Conservation (phyloP, 305 asterid species). For the Plantago lanceolata region DNA sequence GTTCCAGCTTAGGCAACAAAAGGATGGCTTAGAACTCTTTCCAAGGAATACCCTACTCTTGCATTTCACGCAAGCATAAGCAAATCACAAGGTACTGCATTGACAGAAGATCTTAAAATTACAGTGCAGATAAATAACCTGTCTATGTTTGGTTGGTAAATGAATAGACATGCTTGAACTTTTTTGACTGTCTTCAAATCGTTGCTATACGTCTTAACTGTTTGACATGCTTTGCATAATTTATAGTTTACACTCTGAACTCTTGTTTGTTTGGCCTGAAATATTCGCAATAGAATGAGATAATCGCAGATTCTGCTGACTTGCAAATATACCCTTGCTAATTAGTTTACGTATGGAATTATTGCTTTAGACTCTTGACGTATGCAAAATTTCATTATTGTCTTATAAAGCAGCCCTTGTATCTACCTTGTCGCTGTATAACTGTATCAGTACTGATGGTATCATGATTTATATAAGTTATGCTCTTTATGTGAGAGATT, state of each 20-base stretch:
- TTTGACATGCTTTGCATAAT: background rate
- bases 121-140: too few relatives aligned
- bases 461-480: too few relatives aligned
- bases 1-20: constrained; percentile 94
- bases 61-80: constrained; percentile 94
- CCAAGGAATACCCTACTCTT: constrained; percentile 85
- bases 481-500: constrained; percentile 6
- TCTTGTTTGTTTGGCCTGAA: too few relatives aligned
- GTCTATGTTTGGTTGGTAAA: too few relatives aligned
- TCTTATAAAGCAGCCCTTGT: constrained; percentile 7
- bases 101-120: background rate
- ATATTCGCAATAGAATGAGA: too few relatives aligned
- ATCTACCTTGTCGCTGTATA: background rate
- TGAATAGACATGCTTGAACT: too few relatives aligned
- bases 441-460: background rate
- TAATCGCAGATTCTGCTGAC: too few relatives aligned
- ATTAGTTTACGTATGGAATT: too few relatives aligned
- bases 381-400: too few relatives aligned
- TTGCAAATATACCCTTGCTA: too few relatives aligned
- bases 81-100: constrained; percentile 76
- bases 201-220: background rate
- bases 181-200: background rate
- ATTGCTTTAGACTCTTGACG: too few relatives aligned
- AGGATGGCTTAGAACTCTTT: constrained; percentile 85
- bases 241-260: too few relatives aligned